Evolutionary conservation across 2,329 filamentous ascomycete species (phyloP), one percentile per base, ranked within the genome.

Genomic region (Apiospora rasikravindrae): DNA sequence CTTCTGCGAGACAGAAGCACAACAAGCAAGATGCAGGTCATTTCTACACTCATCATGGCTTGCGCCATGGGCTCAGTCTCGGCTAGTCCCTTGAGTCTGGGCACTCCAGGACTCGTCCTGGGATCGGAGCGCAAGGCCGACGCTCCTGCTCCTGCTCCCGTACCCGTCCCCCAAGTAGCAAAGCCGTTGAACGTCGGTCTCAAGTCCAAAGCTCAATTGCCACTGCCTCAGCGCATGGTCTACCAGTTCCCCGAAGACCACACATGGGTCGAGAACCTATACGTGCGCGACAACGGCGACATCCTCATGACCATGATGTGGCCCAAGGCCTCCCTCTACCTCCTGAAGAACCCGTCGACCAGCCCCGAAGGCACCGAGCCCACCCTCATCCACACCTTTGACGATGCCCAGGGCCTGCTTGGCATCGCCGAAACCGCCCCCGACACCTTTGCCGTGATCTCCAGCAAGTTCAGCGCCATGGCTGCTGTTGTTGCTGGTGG

Each of bases 261-360:
- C 72, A 0, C 71, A 70, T 80, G 77, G 75, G 67, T 80, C 33
- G 81, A 83, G 67, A 83, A 82, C 74, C 75, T 82, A 26, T 80
- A 77, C 49, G 75, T 81, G 42, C 80, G 80, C 40, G 53, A 75
- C 24, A 79, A 80, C 64, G 79, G 80, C 40, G 76, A 78, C 71
- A 73, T 81, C 29, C 75, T 82, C 33, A 70, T 81, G 40, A 82
- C 81, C 1, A 76, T 79, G 47, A 75, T 81, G 33, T 16, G 49
- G 13, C 77, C 78, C n/a, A 72, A 72, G 37, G 71, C 79, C 5
- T 77, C 78, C 24, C 70, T 81, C 57, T 78, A 77, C 71, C 78
- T 75, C 10, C 70, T 80, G 45, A 78, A 79, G 69, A 73, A 76
- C 45, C 80, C 80, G 0, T 77, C 75, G 40, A 67, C 74, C 4